Conservation (phyloP, 2,329 filamentous ascomycete species). For the Fusarium brachygibbosum region DNA sequence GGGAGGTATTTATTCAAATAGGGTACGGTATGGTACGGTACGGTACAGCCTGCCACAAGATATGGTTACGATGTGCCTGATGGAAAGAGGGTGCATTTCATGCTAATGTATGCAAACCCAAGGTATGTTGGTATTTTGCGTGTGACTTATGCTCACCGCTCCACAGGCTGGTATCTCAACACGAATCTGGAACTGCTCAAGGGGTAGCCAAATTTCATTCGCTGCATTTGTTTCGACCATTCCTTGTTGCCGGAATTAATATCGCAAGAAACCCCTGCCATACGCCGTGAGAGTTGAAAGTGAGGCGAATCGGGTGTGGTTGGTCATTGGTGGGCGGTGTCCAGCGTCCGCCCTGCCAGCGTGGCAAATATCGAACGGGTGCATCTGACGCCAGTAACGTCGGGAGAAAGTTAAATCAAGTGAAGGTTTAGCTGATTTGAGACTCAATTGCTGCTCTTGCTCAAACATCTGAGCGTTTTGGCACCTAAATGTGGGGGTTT, state of each 20-base stretch:
- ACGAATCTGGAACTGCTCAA: constrained; percentile 41
- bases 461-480: constrained; percentile 6
- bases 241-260: constrained; percentile 43
- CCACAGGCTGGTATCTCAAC: constrained; percentile 40
- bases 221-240: constrained; percentile 43
- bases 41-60: constrained; percentile 34
- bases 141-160: constrained; percentile 49
- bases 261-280: constrained; percentile 47
- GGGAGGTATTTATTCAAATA: constrained; percentile 48
- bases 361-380: constrained; percentile 48
- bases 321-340: constrained; percentile 46
- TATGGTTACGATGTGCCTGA: constrained; percentile 44
- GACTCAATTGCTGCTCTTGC: constrained; percentile 14
- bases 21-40: neutral
- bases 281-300: constrained; percentile 46
- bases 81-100: constrained; percentile 40
- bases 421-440: constrained; percentile 12
- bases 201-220: constrained; percentile 39
- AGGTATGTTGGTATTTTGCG: constrained; percentile 43
- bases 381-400: constrained; percentile 37
- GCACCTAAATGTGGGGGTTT: constrained; percentile 19
- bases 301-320: constrained; percentile 50
- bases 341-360: constrained; percentile 49
- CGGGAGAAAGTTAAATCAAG: constrained; percentile 10
- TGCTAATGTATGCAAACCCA: constrained; percentile 47